Evolutionary conservation across 192 early-diverging fungal genomes (phyloP).

Genomic region (Coemansia interrupta): DNA sequence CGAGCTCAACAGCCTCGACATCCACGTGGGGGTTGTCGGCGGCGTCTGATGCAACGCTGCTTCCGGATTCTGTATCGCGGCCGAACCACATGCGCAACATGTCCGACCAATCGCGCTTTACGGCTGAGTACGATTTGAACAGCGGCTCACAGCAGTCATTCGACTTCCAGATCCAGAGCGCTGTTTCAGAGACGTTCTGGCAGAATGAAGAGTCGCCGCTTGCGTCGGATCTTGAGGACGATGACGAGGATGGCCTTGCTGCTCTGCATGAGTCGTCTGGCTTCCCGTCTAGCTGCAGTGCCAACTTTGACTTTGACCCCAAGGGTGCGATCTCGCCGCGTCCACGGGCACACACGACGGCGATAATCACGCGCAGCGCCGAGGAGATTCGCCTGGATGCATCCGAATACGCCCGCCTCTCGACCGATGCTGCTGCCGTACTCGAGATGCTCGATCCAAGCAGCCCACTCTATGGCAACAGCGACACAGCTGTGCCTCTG

Average conservation of each 20-base stretch:
- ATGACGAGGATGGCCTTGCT: conserved; percentile 20
- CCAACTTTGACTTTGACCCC: conserved; percentile 38
- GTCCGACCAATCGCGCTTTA: conserved; percentile 31
- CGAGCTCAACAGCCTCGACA: conserved; percentile 26
- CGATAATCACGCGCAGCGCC: conserved; percentile 13
- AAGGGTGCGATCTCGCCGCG: conserved; percentile 26
- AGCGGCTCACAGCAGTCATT: conserved; percentile 11
- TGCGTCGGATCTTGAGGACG: conserved; percentile 15
- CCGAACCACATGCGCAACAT: conserved; percentile 24
- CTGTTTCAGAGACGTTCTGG: conserved; percentile 32
- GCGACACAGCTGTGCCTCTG: conserved; percentile 25
- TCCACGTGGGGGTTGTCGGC: conserved; percentile 27
- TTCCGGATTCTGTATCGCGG: conserved; percentile 10
- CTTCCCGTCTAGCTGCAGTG: conserved; percentile 49
- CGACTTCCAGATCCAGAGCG: conserved; percentile 37
- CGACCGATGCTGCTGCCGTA: conserved; percentile 9
- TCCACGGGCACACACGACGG: conserved; percentile 19
- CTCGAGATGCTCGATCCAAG: conserved; percentile 37
- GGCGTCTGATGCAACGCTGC: conserved; percentile 28
- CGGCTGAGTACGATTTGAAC: conserved; percentile 6
- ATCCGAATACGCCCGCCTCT: neutral
- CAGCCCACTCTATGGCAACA: conserved; percentile 28
- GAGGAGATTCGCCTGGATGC: conserved; percentile 17
- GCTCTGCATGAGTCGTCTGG: conserved; percentile 20
- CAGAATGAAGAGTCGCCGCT: conserved; percentile 29